Conservation (phyloP, 139 green algal genomes). For the Chloropicon primus region DNA sequence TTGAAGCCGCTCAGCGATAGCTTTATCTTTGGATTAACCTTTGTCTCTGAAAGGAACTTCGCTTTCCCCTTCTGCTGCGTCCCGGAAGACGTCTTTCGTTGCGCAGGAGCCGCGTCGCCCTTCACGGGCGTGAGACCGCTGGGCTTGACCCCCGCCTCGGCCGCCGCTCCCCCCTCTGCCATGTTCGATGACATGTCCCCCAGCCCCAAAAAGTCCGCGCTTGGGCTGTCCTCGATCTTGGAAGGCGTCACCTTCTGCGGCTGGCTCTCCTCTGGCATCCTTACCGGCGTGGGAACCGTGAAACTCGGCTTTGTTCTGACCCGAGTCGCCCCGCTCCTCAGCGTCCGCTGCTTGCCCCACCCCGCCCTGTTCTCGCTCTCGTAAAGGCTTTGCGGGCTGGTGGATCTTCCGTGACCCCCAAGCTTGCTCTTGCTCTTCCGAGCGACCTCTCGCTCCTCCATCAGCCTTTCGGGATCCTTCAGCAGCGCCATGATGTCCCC, state of each 20-base stretch:
- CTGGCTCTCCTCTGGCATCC: no score
- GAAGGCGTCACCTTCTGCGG: no score
- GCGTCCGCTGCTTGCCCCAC: background rate
- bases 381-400: background rate
- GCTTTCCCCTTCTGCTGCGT: background rate
- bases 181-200: background rate
- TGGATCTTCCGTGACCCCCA: background rate
- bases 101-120: no score
- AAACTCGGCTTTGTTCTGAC: background rate
- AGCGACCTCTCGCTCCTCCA: slow-evolving; percentile 52
- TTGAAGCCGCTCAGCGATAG: background rate
- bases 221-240: background rate
- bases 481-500: slow-evolving; percentile 55
- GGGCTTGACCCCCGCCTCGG: no score
- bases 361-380: background rate
- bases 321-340: background rate
- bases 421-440: background rate
- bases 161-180: no score
- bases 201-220: no score
- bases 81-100: no score
- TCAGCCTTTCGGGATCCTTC: slow-evolving; percentile 33
- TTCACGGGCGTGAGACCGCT: background rate
- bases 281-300: background rate
- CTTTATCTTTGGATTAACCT: background rate
- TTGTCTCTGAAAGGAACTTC: background rate